Percentiles rank a stretch among this genome's conserved stretches.
These are phyloP conservation scores for Biscogniauxia sp. DNA, from an alignment of 2,329 filamentous ascomycete genomes.

Conservation along the genomic window DNA sequence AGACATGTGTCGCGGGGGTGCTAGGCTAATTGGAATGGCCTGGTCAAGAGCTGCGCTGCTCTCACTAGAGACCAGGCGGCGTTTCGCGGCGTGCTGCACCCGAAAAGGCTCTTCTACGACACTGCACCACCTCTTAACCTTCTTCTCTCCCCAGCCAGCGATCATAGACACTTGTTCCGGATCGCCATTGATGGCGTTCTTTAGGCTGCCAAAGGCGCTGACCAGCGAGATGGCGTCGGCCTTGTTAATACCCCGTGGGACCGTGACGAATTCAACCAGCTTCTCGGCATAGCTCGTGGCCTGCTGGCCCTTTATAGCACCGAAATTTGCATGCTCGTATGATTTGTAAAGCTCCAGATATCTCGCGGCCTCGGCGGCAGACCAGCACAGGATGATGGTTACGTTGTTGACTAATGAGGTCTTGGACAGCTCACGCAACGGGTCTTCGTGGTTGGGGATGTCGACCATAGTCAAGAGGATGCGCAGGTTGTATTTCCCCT, in stretches of 20 bases:
- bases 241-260: constrained; percentile 87
- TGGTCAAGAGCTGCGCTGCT: constrained; percentile 33
- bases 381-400: constrained; percentile 92
- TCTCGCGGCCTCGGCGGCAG: constrained; percentile 84
- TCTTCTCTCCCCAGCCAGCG: constrained; percentile 93
- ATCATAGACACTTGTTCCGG: constrained; percentile 81
- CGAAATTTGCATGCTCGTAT: constrained; percentile 79
- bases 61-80: constrained; percentile 29
- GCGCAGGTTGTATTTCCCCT: constrained; percentile 82
- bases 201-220: constrained; percentile 85
- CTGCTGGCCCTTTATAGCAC: constrained; percentile 82
- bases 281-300: constrained; percentile 80
- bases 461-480: constrained; percentile 90
- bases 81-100: constrained; percentile 66
- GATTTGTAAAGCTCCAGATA: constrained; percentile 96
- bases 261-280: constrained; percentile 88
- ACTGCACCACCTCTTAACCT: constrained; percentile 81
- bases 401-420: constrained; percentile 90
- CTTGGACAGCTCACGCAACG: constrained; percentile 85
- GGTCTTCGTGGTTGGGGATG: constrained; percentile 90
- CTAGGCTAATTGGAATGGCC: constrained; percentile 39
- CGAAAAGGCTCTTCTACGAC: constrained; percentile 85
- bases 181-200: constrained; percentile 81
- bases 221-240: constrained; percentile 89
- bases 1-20: constrained; percentile 42